A percentile compares a stretch with the other conserved stretches of the same genome.
Evolutionary conservation across 257 asterid species (phyloP).

Genomic region (Gynochthodes officinalis): DNA sequence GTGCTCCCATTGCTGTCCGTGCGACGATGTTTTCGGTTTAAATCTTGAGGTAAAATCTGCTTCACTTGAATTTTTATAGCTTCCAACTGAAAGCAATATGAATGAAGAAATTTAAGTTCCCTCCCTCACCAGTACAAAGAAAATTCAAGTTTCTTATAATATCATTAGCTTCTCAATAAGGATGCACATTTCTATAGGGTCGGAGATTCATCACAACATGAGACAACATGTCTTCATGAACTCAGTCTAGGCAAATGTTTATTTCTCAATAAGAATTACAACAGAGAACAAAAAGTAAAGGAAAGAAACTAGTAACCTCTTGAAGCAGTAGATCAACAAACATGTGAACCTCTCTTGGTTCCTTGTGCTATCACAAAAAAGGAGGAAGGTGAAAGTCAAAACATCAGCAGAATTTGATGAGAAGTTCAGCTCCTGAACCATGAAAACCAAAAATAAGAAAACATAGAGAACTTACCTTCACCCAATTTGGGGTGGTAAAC

Average conservation of each 20-base stretch:
- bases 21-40: slow-evolving; percentile 70
- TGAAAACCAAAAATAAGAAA: neutral
- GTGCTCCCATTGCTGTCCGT: slow-evolving; percentile 91
- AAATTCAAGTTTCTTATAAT: neutral
- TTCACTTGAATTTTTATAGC: slow-evolving; percentile 58
- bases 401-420: slow-evolving; percentile 10
- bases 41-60: slow-evolving; percentile 76
- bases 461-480: slow-evolving; percentile 55
- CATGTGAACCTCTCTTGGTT: slow-evolving; percentile 99
- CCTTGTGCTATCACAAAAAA: slow-evolving; percentile 65
- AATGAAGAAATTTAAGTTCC: slow-evolving; percentile 23
- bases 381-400: slow-evolving; percentile 17
- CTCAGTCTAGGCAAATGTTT: neutral
- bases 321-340: slow-evolving; percentile 88
- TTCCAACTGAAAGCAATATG: slow-evolving; percentile 45
- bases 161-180: neutral
- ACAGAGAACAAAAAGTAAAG: neutral
- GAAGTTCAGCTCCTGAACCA: slow-evolving; percentile 2
- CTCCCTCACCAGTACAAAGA: neutral
- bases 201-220: neutral
- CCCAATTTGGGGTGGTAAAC: slow-evolving; percentile 93
- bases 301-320: slow-evolving; percentile 51
- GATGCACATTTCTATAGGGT: neutral
- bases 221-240: neutral
- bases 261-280: neutral